A percentile compares a stretch with the other conserved stretches of the same genome.
These are phyloP conservation scores for Colletotrichum magnum DNA, from an alignment of 2,329 filamentous ascomycete species.

Conservation along the genomic window DNA sequence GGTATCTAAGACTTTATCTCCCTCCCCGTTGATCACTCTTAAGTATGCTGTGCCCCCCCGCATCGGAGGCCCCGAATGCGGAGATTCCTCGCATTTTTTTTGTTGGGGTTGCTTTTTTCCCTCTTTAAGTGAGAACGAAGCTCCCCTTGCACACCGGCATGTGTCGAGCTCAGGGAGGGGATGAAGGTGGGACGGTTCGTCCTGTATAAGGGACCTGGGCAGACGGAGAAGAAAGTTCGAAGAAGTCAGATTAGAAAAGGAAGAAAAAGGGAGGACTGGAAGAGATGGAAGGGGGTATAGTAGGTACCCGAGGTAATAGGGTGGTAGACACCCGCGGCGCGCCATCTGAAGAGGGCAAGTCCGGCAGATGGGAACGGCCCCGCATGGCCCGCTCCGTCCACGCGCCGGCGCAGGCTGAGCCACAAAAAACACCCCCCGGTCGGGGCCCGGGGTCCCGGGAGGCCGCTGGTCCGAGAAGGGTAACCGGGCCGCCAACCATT, in stretches of 20 bases:
- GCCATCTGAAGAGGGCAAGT: background rate
- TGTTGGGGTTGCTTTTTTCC: background rate
- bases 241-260: background rate
- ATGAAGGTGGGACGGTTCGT: background rate
- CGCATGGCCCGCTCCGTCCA: background rate
- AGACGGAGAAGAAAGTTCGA: background rate
- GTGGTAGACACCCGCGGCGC: too few species aligned
- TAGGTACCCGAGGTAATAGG: too few species aligned
- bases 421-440: background rate
- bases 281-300: too few species aligned
- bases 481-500: conserved; percentile 23
- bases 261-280: too few species aligned
- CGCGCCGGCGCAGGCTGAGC: background rate
- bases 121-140: background rate
- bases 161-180: too few species aligned
- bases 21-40: too few species aligned
- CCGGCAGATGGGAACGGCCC: background rate
- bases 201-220: background rate
- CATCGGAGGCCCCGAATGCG: conserved; percentile 11
- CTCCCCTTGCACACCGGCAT: too few species aligned
- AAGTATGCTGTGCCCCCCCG: background rate
- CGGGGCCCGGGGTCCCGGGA: background rate
- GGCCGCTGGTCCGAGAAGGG: conserved; percentile 29
- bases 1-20: background rate
- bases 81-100: background rate